These are phyloP conservation scores for Fraxinus velutina DNA, from an alignment of 305 asterid species.

Conservation along the genomic window DNA sequence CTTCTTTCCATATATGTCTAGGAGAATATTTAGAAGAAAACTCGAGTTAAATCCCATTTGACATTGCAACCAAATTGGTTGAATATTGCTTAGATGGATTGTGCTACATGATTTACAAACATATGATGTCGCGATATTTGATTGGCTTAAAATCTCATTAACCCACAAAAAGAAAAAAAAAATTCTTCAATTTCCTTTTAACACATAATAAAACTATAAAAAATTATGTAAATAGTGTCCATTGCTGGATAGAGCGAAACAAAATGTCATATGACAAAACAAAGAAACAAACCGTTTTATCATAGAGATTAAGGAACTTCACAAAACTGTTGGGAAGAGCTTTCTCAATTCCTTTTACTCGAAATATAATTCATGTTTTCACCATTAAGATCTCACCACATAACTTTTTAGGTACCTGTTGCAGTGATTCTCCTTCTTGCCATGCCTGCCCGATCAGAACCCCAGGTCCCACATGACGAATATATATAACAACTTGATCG, in stretches of 20 bases:
- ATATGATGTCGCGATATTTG: not conserved
- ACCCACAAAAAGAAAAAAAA: no score
- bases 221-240: no score
- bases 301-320: not conserved
- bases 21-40: not conserved
- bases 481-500: conserved; percentile 68
- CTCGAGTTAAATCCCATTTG: not conserved
- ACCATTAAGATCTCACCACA: conserved; percentile 77
- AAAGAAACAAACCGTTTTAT: not conserved
- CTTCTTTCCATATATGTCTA: not conserved
- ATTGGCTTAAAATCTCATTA: no score
- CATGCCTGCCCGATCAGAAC: conserved; percentile 81
- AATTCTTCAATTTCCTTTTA: no score
- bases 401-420: conserved; percentile 72
- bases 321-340: not conserved
- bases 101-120: not conserved
- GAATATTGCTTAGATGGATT: not conserved
- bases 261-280: not conserved
- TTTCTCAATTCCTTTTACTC: conserved; percentile 13
- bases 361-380: conserved; percentile 40
- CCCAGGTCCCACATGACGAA: conserved; percentile 77
- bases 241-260: not conserved
- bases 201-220: no score
- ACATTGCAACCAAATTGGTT: not conserved
- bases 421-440: conserved; percentile 72